Evolutionary conservation across 2,329 filamentous ascomycete species (phyloP), one percentile per base, ranked within the genome.

Genomic region (Colletotrichum chrysophilum): DNA sequence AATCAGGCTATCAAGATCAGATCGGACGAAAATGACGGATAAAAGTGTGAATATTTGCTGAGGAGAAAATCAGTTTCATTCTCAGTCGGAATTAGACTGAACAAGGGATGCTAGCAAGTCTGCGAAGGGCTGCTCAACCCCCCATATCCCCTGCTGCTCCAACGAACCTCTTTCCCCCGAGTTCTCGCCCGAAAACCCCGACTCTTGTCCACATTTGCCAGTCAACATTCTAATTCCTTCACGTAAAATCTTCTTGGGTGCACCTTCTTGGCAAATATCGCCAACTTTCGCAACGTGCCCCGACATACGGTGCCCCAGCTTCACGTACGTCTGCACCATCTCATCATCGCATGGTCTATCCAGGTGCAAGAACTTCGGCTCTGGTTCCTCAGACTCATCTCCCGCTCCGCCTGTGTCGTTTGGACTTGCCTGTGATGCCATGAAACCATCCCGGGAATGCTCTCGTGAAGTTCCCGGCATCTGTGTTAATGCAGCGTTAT

Each of bases 331-430:
- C 77, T 92, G 90, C 2, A 91, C 89, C 65, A 91, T 84, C 78
- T 91, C 90, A 79, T 92, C 90, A 76, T 91, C 89, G 4, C 87
- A 87, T 0, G 90, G 90, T 12, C 89, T 84, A 71, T 92, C 90
- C 0, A 92, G 82, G 21, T 88, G 86, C 48, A 91, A 89, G 10
- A 88, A 87, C 0, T 81, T 84, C 0, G 87, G 85, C 13, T 78
- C 74, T 13, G 73, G 70, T 28, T 67, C 68, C 4, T 74, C 64
- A 13, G 56, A 34, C 4, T 24, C 56, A 16, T 48, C 21, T 26
- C 13, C 24, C 8, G 52, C 14, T 24, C 2, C 21, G 12, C 18
- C 13, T 56, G 21, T 56, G 52, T 56, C 24, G 24, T 56, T 28
- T 7, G 52, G 16, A 56, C 43, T 48, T n/a, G 43, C 43, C 43